phyloP scores from a whole-genome alignment of 495 filamentous ascomycete species.

The Aspergillus egyptiacus region DNA sequence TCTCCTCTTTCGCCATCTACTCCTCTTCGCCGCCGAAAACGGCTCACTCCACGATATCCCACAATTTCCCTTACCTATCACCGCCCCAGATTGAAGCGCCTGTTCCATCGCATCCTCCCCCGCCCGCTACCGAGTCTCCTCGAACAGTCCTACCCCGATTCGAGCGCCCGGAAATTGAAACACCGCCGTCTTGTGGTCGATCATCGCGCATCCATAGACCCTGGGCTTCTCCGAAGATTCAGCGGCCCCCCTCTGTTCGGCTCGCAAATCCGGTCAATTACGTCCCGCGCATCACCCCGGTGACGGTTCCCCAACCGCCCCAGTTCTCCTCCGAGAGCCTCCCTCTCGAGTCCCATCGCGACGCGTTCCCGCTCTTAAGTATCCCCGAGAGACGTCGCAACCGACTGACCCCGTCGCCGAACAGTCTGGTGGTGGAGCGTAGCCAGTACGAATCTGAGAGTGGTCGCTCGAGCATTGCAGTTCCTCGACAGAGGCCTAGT shows the following conservation, averaged over 20 bases:
- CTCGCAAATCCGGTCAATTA: slow-evolving; percentile 46
- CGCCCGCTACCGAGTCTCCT: slow-evolving; percentile 21
- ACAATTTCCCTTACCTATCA: slow-evolving; percentile 20
- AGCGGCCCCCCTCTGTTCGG: slow-evolving; percentile 36
- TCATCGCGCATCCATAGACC: slow-evolving; percentile 11
- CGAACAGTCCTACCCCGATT: slow-evolving; percentile 11
- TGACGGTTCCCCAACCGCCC: slow-evolving; percentile 25
- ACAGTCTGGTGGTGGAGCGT: slow-evolving; percentile 61
- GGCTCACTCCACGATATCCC: slow-evolving; percentile 28
- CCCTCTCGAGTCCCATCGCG: slow-evolving; percentile 34
- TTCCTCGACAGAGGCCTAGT: slow-evolving; percentile 51
- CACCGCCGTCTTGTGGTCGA: slow-evolving; percentile 3
- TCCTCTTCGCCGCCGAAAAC: slow-evolving; percentile 25
- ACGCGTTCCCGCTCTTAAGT: slow-evolving; percentile 64
- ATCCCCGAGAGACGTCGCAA: slow-evolving; percentile 61
- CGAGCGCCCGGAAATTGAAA: slow-evolving; percentile 14
- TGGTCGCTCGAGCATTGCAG: slow-evolving; percentile 58
- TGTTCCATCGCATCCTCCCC: slow-evolving; percentile 20
- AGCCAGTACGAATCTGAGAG: slow-evolving; percentile 50
- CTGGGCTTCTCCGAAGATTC: slow-evolving; percentile 18
- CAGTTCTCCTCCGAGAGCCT: slow-evolving; percentile 38
- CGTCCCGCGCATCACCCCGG: slow-evolving; percentile 43
- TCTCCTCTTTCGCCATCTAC: slow-evolving; percentile 5
- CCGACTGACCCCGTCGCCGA: slow-evolving; percentile 47
- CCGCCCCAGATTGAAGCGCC: slow-evolving; percentile 32